These are phyloP conservation scores for Talaromyces sp. DNA, from an alignment of 2,329 filamentous ascomycete genomes.

Conservation along the genomic window DNA sequence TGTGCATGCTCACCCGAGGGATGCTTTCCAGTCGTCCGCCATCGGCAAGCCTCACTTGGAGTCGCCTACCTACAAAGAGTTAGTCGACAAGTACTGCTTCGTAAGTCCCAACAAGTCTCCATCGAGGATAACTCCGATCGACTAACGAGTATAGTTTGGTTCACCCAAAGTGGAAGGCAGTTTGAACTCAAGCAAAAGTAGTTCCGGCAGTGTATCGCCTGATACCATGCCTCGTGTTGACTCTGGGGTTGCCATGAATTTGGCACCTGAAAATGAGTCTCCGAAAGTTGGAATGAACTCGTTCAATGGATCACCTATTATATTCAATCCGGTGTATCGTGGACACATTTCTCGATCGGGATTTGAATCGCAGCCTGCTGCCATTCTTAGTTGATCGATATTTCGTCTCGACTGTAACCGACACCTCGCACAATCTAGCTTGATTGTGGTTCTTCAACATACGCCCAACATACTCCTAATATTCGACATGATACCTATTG, in stretches of 20 bases:
- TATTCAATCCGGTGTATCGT: conserved; percentile 44
- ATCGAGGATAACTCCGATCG: neutral
- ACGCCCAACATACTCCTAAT: conserved; percentile 5
- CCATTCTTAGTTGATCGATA: conserved; percentile 35
- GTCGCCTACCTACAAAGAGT: conserved; percentile 89
- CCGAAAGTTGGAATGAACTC: neutral
- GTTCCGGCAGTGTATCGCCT: conserved; percentile 12
- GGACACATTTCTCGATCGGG: conserved; percentile 33
- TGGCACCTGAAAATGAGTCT: neutral
- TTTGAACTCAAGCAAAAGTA: conserved; percentile 15
- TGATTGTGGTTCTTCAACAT: neutral
- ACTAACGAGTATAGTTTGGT: conserved; percentile 45
- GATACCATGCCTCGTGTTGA: conserved; percentile 10
- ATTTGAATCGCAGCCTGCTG: conserved; percentile 47
- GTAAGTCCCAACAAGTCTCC: conserved; percentile 63
- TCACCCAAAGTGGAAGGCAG: conserved; percentile 36
- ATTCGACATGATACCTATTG: conserved; percentile 11
- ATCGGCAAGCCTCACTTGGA: conserved; percentile 65
- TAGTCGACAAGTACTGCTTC: conserved; percentile 99
- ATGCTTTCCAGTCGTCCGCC: conserved; percentile 49
- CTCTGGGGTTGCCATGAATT: conserved; percentile 11
- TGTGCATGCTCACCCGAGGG: conserved; percentile 22
- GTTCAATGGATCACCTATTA: conserved; percentile 32
- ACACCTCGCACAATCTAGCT: conserved; percentile 4
- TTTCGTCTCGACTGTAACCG: neutral